Evolutionary conservation across 148 eudicot species (phyloP), one percentile per base, ranked within the genome.

Genomic region (Fagopyrum homotropicum): DNA sequence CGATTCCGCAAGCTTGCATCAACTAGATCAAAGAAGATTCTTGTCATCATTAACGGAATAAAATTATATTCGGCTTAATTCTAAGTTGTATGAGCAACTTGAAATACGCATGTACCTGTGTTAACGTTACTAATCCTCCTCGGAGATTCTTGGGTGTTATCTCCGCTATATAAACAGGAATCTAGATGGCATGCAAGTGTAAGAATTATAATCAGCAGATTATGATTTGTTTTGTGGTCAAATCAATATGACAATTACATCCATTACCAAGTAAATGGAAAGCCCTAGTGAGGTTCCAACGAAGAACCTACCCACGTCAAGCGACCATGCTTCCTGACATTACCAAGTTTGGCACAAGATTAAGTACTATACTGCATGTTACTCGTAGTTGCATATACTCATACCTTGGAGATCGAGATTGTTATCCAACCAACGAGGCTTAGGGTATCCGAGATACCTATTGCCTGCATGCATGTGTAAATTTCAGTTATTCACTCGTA

Each of bases 361-460:
- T 7, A 55, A 19, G 15, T n/a, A 55, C 1, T 55, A 15, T n/a
- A n/a, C n/a, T n/a, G n/a, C n/a, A n/a, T n/a, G n/a, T n/a, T n/a
- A n/a, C n/a, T n/a, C n/a, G n/a, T n/a, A n/a, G n/a, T n/a, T n/a
- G n/a, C n/a, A n/a, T n/a, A n/a, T n/a, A 9, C 9, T 10, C 52
- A 50, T 30, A 30, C 56, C 56, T 52, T 5, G 3, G 56, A 52
- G 56, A 52, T 52, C 2, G 56, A 15, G 56, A 81, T 81, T 17
- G 77, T 43, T 59, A 76, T 40, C 86, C 86, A 83, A 10, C 84
- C 86, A 48, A 76, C 9, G 46, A 84, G 54, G 82, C 30, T 54
- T 45, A 79, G 4, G 11, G 75, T 8, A 22, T n/a, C 76, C 30
- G 74, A 35, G 6, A 81, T 14, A 56, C 71, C 73, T 50, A 84